A percentile compares a stretch with the other conserved stretches of the same genome.
These are phyloP conservation scores for Nissolia schottii DNA, from an alignment of 306 rosid genomes.

Conservation along the genomic window DNA sequence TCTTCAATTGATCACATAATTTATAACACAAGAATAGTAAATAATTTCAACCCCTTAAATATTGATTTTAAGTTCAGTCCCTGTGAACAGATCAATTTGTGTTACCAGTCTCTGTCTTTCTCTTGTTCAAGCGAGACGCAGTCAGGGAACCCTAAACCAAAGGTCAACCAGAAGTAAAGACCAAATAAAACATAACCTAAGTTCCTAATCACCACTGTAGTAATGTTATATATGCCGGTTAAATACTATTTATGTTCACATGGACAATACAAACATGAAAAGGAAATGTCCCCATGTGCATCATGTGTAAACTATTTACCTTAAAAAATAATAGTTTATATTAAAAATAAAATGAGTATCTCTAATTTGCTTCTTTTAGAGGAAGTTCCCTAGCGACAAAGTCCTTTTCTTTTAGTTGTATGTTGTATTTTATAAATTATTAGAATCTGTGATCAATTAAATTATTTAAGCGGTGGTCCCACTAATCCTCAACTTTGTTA, in stretches of 20 bases:
- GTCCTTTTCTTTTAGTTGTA: neutral
- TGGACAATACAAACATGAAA: neutral
- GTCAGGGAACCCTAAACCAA: too few relatives aligned
- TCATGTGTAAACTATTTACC: neutral
- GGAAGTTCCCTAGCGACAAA: neutral
- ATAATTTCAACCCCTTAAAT: too few relatives aligned
- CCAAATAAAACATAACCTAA: neutral
- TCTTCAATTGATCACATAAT: too few relatives aligned
- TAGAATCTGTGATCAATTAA: neutral
- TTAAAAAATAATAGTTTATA: too few relatives aligned
- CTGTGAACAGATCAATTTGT: too few relatives aligned
- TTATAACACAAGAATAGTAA: too few relatives aligned
- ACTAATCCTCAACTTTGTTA: neutral
- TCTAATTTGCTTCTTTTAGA: constrained; percentile 12
- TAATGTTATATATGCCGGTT: too few relatives aligned
- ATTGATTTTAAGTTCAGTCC: too few relatives aligned
- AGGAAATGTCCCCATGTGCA: neutral
- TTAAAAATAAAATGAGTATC: constrained; percentile 2
- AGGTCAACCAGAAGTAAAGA: too few relatives aligned
- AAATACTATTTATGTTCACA: too few relatives aligned
- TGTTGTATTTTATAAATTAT: neutral
- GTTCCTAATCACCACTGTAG: neutral
- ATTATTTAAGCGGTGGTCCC: constrained; percentile 16
- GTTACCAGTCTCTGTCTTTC: too few relatives aligned
- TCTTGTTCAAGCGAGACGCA: too few relatives aligned